These are phyloP conservation scores for Musa balbisiana DNA, from an alignment of 202 grass and related monocot genomes.

Conservation along the genomic window DNA sequence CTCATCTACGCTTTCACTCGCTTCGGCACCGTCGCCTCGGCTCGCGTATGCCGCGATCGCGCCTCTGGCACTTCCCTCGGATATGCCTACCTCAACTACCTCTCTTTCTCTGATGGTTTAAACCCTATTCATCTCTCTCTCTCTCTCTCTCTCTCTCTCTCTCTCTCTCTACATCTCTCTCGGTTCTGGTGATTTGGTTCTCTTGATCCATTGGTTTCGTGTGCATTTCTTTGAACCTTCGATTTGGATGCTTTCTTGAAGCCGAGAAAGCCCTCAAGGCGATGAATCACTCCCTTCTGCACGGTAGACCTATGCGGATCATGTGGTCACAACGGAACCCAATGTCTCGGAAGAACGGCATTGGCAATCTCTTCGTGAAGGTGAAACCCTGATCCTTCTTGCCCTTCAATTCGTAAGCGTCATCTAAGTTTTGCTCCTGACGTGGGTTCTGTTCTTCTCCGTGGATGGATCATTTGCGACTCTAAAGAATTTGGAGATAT, in stretches of 20 bases:
- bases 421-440: neutral
- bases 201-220: neutral
- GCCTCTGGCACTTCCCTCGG: constrained; percentile 16
- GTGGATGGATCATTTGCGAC: too few relatives aligned
- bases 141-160: neutral
- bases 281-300: constrained; percentile 25
- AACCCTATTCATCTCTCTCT: neutral
- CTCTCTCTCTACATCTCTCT: neutral
- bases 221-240: neutral
- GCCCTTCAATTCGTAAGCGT: neutral
- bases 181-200: neutral
- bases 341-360: constrained; percentile 16
- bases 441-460: neutral
- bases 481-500: constrained; percentile 27
- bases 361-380: constrained; percentile 40
- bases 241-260: neutral
- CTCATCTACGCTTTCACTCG: constrained; percentile 4
- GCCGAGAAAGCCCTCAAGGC: constrained; percentile 10
- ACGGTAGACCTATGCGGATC: constrained; percentile 31
- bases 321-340: constrained; percentile 40
- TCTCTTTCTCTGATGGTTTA: constrained; percentile 6
- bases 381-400: constrained; percentile 4
- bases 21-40: neutral
- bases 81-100: constrained; percentile 35
- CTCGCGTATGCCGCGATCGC: constrained; percentile 23